Evolutionary conservation across 164 flowering plant species (phyloP).

Genomic region (Liquidambar formosana): DNA sequence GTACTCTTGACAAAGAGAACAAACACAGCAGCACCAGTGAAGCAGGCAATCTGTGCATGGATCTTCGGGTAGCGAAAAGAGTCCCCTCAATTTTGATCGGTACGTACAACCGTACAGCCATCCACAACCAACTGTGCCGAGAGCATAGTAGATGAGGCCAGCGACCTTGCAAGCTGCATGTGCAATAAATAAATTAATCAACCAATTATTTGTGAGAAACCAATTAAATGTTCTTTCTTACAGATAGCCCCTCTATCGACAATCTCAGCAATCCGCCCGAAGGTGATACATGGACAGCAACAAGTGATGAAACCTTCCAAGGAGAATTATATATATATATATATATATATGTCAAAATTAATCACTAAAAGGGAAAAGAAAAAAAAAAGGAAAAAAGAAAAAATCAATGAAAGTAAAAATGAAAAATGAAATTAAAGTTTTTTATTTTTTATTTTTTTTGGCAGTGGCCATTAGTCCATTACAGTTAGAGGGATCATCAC

Average conservation of each 20-base stretch:
- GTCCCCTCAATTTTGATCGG: slow-evolving; percentile 15
- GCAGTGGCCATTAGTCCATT: neutral
- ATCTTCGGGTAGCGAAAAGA: slow-evolving; percentile 10
- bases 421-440: neutral
- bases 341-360: too few relatives aligned
- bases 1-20: slow-evolving; percentile 18
- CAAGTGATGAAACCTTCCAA: slow-evolving; percentile 7
- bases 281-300: slow-evolving; percentile 5
- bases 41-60: slow-evolving; percentile 17
- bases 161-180: neutral
- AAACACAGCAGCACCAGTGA: slow-evolving; percentile 19
- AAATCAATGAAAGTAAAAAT: neutral
- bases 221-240: too few relatives aligned
- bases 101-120: neutral
- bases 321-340: neutral
- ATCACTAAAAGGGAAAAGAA: neutral
- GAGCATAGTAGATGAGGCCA: neutral
- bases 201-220: too few relatives aligned
- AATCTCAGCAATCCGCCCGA: neutral
- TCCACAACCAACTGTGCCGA: neutral
- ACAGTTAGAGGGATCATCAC: slow-evolving; percentile 13
- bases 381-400: neutral
- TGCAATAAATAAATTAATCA: too few relatives aligned
- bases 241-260: neutral
- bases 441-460: too few relatives aligned